Base-by-base conservation (phyloP, 164 flowering plant species). In the Magnolia changhungtana region DNA sequence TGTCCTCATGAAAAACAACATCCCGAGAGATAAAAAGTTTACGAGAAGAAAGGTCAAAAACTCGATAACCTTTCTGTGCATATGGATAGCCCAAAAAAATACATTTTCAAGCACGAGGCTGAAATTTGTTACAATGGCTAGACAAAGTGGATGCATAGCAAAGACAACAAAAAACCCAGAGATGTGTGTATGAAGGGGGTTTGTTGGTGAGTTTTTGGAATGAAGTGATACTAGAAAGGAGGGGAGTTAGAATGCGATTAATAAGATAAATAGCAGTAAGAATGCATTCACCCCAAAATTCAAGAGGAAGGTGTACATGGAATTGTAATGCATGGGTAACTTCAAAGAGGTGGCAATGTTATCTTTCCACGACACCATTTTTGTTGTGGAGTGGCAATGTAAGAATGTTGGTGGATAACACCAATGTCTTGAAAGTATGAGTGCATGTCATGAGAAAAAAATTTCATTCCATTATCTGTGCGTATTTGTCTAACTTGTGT, bases 231-330 rank as follows among this genome's bases (percentile, higher is more conserved):
- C 63, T 4, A 14, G 27, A 13, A 19, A 72, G 9, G 10, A 72
- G 6, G 5, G 63, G 52, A 6, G 75, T 61, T 8, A 69, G 68
- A 5, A 61, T 7, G 7, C 29, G 10, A 19, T 59, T 74, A 18
- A 27, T 74, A 19, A 74, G 14, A 18, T 16, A 74, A 7, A 58
- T 29, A 19, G 68, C 58, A 29, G 1, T 21, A 7, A 63, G 50
- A 24, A 74, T 31, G 51, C 51, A 74, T 8, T 74, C 68, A 3
- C 75, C 67, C 68, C 69, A 73, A 73, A 73, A 61, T 1, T 19
- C 27, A 1, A 24, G 27, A 1, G 1, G 27, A 29, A 10, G 8
- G 75, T 23, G 16, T 3, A 27, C 67, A 13, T 74, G 52, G 31
- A 37, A 74, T 50, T 18, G 1, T 7, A 55, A 23, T 23, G 74